phyloP scores from a whole-genome alignment of 176 grass and related monocot species.

The Eragrostis curvula region DNA sequence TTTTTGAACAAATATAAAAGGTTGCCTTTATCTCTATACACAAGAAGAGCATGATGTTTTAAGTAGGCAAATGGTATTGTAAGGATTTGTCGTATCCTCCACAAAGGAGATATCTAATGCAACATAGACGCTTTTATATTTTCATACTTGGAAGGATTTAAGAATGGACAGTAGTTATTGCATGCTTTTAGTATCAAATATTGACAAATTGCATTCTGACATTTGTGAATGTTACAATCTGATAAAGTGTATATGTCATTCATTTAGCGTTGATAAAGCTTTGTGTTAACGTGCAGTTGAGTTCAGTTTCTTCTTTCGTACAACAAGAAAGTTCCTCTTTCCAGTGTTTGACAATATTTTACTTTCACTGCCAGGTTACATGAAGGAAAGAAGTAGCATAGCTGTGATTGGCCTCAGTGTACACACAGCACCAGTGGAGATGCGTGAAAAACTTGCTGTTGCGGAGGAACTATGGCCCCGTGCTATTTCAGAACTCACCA shows the following conservation, averaged over 20 bases:
- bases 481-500: slow-evolving; percentile 87
- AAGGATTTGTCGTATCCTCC: neutral
- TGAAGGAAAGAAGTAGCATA: slow-evolving; percentile 97
- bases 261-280: neutral
- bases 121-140: neutral
- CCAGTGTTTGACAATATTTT: slow-evolving; percentile 35
- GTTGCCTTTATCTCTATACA: slow-evolving; percentile 8
- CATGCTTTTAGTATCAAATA: neutral
- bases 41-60: neutral
- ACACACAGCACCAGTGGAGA: slow-evolving; percentile 91
- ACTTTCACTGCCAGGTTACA: slow-evolving; percentile 69
- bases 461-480: slow-evolving; percentile 90
- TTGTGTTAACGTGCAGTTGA: neutral
- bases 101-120: neutral
- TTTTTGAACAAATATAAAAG: neutral
- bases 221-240: neutral
- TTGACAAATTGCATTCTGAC: neutral
- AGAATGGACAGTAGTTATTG: neutral
- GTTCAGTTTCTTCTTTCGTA: neutral
- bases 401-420: slow-evolving; percentile 92
- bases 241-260: neutral
- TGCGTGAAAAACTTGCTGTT: slow-evolving; percentile 95
- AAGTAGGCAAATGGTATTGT: neutral
- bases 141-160: neutral
- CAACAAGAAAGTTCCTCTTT: slow-evolving; percentile 9